Base-by-base conservation (phyloP, 768 basidiomycete genomes). In the Phanerochaete sordida region DNA sequence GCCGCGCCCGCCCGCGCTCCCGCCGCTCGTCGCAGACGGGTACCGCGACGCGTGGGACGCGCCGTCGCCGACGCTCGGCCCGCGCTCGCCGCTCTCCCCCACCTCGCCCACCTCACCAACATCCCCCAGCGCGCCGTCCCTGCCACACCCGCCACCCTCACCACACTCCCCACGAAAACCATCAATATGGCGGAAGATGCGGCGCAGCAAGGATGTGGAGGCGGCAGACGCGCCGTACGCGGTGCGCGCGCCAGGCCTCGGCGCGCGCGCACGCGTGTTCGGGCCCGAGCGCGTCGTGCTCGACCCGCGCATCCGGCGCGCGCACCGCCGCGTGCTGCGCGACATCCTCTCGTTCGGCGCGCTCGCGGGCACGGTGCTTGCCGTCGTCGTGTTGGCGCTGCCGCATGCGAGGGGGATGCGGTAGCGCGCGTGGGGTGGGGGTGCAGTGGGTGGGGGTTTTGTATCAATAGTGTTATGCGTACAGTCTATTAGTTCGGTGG, bases 201-300 rank as follows among this genome's bases (percentile, higher is more conserved):
- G 19, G 44, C 44, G 7, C 44, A 6, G 44, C 44, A 24, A 19
- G 44, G 26, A 35, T 19, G 3, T 30, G 30, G 23, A 0, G 21
- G 9, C 28, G 23, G 28, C 5, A 3, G 35, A 33, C 21, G 47
- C 53, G 24, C 47, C 47, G 47, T 48, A 48, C 47, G 15, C 47
- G 11, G 23, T 21, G 30, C 2, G 30, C 30, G 30, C 51, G 30
- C 2, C 43, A 9, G 15, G 45, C 2, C 33, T 48, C 4, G 21
- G 52, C 21, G 46, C 48, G 24, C 69, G 73, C 8, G 72, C 75
- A 11, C 71, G 72, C 15, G 62, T 77, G n/a, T 77, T 77, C 60
- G 77, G 77, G n/a, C 76, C 76, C 6, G 75, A 76, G 62, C 66
- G 66, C 37, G 71, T 73, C 37, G 72, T 78, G 39, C 65, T 70